These are phyloP conservation scores for Sporothrix mexicana DNA, from an alignment of 2,329 filamentous ascomycete genomes.

Conservation along the genomic window DNA sequence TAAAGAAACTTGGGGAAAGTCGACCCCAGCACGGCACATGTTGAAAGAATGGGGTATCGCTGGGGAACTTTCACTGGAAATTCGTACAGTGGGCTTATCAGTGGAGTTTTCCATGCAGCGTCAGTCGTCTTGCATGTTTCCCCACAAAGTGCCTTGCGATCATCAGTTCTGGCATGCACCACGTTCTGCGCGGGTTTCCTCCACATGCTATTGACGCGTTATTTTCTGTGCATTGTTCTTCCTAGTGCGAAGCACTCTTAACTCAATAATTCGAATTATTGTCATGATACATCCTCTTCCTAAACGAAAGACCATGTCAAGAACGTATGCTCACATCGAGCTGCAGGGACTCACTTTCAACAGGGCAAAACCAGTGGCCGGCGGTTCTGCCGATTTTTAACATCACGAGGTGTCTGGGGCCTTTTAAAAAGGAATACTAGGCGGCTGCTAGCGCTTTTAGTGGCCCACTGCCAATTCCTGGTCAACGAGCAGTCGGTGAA, in stretches of 20 bases:
- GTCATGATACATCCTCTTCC: no score
- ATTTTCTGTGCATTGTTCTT: not conserved
- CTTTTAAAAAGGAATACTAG: not conserved
- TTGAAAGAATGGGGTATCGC: not conserved
- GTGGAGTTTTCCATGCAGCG: not conserved
- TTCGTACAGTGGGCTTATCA: not conserved
- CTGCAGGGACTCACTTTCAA: no score
- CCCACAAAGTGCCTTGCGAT: not conserved
- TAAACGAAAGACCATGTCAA: no score
- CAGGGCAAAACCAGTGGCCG: not conserved
- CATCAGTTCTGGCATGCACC: not conserved
- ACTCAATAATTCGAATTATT: no score
- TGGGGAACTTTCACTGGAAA: not conserved
- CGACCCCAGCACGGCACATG: conserved; percentile 3
- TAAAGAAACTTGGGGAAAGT: not conserved
- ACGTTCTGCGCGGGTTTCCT: not conserved
- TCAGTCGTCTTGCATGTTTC: conserved; percentile 2
- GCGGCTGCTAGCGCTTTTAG: not conserved
- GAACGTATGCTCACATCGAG: no score
- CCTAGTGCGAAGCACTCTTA: no score
- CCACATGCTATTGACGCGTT: no score
- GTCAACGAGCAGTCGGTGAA: not conserved
- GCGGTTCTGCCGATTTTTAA: not conserved
- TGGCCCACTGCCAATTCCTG: not conserved
- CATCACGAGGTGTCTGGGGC: not conserved